Evolutionary conservation across 2,329 filamentous ascomycete species (phyloP).

Genomic region (Neonectria coccinea): DNA sequence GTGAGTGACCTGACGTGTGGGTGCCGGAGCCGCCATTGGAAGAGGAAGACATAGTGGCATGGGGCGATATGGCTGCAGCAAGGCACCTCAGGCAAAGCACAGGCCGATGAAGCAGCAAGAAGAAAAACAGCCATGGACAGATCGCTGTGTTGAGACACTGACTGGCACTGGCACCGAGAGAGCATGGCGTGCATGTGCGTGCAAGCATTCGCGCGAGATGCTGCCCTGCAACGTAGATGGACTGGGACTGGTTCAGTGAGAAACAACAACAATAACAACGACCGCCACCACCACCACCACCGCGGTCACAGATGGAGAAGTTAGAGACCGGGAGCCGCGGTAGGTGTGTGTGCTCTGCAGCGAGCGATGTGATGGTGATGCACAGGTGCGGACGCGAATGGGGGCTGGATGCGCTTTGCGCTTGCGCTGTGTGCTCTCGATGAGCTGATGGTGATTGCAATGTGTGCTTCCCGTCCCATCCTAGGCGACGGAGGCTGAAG

Average conservation of each 20-base stretch:
- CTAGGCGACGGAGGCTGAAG: conserved; percentile 10
- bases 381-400: background rate
- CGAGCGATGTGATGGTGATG: conserved; percentile 6
- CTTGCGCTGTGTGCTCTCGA: conserved; percentile 7
- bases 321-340: background rate
- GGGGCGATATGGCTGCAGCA: conserved; percentile 14
- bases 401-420: background rate
- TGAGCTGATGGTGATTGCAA: background rate
- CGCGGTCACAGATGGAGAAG: background rate
- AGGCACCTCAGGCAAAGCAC: background rate
- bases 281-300: background rate
- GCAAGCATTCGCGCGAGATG: background rate
- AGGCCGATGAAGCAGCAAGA: background rate
- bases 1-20: conserved; percentile 16
- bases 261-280: conserved; percentile 7
- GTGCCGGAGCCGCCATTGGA: background rate
- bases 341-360: conserved; percentile 1
- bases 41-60: background rate
- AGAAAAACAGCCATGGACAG: background rate
- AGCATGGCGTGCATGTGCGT: conserved; percentile 1
- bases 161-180: background rate
- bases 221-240: background rate
- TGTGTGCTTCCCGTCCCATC: conserved; percentile 7
- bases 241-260: background rate
- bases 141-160: background rate